These are phyloP conservation scores for Aaosphaeria arxii DNA, from an alignment of 2,329 filamentous ascomycete genomes.

Conservation along the genomic window DNA sequence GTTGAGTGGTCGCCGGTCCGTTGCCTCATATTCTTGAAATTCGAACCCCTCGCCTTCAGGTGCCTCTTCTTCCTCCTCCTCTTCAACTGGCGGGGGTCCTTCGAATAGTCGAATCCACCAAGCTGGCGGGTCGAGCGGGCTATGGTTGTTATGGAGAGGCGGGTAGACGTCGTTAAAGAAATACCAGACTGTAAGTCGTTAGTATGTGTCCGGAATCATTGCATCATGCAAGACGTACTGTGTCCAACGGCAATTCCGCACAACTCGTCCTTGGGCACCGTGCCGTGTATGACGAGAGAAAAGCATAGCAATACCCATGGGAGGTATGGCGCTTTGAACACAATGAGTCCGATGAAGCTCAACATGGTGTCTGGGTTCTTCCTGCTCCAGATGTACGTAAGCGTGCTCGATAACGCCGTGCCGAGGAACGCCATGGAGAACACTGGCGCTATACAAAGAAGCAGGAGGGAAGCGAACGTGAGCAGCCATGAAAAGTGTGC, in stretches of 20 bases:
- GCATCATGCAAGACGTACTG: constrained; percentile 37
- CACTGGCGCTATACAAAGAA: constrained; percentile 79
- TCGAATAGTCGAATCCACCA: constrained; percentile 91
- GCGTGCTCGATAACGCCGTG: constrained; percentile 84
- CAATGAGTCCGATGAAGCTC: constrained; percentile 79
- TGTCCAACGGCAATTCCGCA: constrained; percentile 94
- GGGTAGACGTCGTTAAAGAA: constrained; percentile 98
- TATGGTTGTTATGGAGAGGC: constrained; percentile 77
- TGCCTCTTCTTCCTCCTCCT: constrained; percentile 2
- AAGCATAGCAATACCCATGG: constrained; percentile 96
- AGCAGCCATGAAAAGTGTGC: constrained; percentile 96
- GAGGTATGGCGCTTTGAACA: constrained; percentile 90
- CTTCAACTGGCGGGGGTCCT: constrained; percentile 20
- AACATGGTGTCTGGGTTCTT: constrained; percentile 89
- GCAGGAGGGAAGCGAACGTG: constrained; percentile 74
- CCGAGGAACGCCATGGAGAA: constrained; percentile 92
- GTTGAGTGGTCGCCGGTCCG: no score
- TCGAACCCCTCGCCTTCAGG: constrained; percentile 5
- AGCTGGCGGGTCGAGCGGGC: constrained; percentile 81
- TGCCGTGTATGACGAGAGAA: constrained; percentile 85
- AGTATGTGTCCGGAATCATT: constrained; percentile 3
- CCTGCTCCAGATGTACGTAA: constrained; percentile 97
- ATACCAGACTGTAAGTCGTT: constrained; percentile 68
- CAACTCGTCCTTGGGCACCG: constrained; percentile 90
- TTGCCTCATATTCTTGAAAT: no score